Conservation (phyloP, 129 eudicot species). For the Pulicaria dysenterica region DNA sequence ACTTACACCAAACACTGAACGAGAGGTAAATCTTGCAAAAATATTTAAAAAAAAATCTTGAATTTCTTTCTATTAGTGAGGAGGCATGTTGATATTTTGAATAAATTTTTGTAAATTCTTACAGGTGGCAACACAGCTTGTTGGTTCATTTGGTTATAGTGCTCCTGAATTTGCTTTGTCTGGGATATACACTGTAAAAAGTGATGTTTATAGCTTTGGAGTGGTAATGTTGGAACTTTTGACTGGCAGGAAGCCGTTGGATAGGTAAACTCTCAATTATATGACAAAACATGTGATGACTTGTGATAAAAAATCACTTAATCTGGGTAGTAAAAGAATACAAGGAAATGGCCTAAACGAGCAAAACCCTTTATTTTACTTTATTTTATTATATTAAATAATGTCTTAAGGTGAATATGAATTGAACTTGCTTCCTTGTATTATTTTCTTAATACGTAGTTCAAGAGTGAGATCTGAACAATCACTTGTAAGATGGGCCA, state of each 20-base stretch:
- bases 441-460: conserved; percentile 36
- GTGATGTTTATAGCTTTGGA: conserved; percentile 97
- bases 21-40: conserved; percentile 53
- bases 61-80: neutral
- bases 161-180: conserved; percentile 97
- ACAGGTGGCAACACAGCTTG: conserved; percentile 77
- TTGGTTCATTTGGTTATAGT: conserved; percentile 96
- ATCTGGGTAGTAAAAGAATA: neutral
- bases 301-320: neutral
- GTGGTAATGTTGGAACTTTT: conserved; percentile 97
- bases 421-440: neutral
- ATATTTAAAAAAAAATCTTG: neutral
- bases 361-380: neutral
- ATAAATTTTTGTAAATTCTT: conserved; percentile 23
- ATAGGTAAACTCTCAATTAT: conserved; percentile 57
- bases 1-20: conserved; percentile 85
- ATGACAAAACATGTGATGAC: neutral
- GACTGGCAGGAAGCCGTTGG: conserved; percentile 91
- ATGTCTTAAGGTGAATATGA: neutral
- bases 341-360: neutral
- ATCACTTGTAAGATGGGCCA: conserved; percentile 97
- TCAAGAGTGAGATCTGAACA: conserved; percentile 85
- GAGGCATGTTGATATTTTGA: neutral
- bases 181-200: conserved; percentile 85
- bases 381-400: neutral